These are phyloP conservation scores for Nothomitra cinnamomea DNA, from an alignment of 2,329 filamentous ascomycete species.

Conservation along the genomic window DNA sequence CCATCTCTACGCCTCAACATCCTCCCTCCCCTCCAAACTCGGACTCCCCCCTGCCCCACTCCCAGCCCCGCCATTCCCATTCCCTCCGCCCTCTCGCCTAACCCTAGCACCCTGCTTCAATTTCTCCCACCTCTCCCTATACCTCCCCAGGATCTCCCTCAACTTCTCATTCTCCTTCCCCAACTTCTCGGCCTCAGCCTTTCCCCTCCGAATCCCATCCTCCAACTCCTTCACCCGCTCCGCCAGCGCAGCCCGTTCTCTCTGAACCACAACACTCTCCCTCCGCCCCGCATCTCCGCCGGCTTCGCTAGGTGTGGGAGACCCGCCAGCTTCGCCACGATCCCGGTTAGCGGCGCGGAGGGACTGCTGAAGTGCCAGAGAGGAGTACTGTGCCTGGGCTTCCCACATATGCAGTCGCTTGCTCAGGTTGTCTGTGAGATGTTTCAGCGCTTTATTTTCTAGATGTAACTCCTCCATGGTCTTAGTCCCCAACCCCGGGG, in stretches of 20 bases:
- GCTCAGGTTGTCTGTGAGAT: constrained; percentile 70
- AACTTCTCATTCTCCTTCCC: constrained; percentile 44
- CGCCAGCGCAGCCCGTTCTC: constrained; percentile 18
- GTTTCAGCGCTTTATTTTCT: constrained; percentile 74
- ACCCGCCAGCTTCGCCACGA: constrained; percentile 8
- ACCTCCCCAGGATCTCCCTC: constrained; percentile 34
- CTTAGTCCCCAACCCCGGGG: constrained; percentile 29
- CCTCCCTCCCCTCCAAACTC: neutral
- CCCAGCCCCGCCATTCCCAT: neutral
- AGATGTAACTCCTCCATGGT: constrained; percentile 75
- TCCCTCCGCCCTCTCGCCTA: constrained; percentile 18
- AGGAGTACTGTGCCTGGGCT: constrained; percentile 74
- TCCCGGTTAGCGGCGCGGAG: constrained; percentile 32
- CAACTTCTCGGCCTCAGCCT: constrained; percentile 45
- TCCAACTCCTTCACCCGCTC: constrained; percentile 47
- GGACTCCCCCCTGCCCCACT: neutral
- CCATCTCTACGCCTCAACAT: neutral
- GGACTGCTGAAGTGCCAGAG: constrained; percentile 73
- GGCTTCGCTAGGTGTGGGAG: neutral
- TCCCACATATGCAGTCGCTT: constrained; percentile 87
- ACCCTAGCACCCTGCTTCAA: constrained; percentile 46
- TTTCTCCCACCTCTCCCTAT: constrained; percentile 50
- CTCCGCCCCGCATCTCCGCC: constrained; percentile 23
- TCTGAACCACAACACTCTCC: too few relatives aligned
- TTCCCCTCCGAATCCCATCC: constrained; percentile 40